Conservation (phyloP, 257 asterid genomes). For the Nicotiana otophora region DNA sequence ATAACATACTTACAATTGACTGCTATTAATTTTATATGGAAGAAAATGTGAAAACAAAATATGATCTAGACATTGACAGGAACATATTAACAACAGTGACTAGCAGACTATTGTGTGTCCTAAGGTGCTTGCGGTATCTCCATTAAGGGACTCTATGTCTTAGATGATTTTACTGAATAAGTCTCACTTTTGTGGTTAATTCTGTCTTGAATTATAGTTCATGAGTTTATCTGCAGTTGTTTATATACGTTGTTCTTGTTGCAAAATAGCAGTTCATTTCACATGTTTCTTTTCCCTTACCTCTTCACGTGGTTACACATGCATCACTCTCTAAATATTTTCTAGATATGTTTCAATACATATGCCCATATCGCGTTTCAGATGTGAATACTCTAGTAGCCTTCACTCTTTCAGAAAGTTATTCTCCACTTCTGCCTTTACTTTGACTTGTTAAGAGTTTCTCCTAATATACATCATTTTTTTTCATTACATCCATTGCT, state of each 20-base stretch:
- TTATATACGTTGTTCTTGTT: neutral
- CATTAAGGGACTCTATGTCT: neutral
- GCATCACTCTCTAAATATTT: neutral
- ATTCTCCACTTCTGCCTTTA: neutral
- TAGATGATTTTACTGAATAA: neutral
- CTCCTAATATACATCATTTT: neutral
- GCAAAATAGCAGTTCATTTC: neutral
- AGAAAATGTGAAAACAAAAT: neutral
- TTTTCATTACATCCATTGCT: conserved; percentile 6
- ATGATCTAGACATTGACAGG: neutral
- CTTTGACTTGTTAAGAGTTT: neutral
- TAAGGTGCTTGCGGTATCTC: neutral
- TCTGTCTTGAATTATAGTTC: neutral
- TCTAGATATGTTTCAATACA: neutral
- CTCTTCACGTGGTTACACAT: neutral
- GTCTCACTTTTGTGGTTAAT: neutral
- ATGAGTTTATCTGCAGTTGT: neutral
- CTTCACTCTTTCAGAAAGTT: neutral
- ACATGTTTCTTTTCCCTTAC: neutral
- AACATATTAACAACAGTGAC: neutral
- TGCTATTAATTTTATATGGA: neutral
- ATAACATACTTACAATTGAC: neutral
- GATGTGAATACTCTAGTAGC: neutral
- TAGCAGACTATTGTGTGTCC: neutral
- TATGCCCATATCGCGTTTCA: neutral